These are phyloP conservation scores for Bacidia rubella DNA, from an alignment of 495 filamentous ascomycete genomes.

Conservation along the genomic window DNA sequence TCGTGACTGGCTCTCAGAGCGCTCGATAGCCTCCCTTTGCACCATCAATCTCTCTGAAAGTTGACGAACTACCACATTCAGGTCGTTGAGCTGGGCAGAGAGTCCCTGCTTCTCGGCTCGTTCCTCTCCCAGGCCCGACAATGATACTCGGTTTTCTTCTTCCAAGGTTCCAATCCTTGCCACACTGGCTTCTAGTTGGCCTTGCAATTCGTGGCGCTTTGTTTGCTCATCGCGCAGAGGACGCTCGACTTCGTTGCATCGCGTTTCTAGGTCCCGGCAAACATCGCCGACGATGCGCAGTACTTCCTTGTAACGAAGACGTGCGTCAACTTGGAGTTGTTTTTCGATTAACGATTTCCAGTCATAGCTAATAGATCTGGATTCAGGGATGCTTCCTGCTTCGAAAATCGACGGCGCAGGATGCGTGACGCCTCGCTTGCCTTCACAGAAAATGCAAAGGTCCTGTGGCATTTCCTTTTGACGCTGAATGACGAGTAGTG, in stretches of 20 bases:
- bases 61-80: too few species aligned
- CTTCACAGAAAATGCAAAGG: neutral
- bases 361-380: slow-evolving; percentile 20
- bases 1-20: slow-evolving; percentile 14
- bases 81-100: slow-evolving; percentile 18
- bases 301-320: slow-evolving; percentile 26
- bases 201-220: slow-evolving; percentile 27
- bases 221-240: slow-evolving; percentile 33
- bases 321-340: slow-evolving; percentile 25
- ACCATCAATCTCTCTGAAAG: neutral
- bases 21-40: slow-evolving; percentile 16
- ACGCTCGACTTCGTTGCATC: slow-evolving; percentile 36
- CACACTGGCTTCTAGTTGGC: slow-evolving; percentile 19
- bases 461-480: neutral
- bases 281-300: slow-evolving; percentile 35
- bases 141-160: neutral
- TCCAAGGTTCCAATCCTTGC: slow-evolving; percentile 22
- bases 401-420: slow-evolving; percentile 8
- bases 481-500: neutral
- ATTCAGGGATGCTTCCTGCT: slow-evolving; percentile 9
- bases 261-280: slow-evolving; percentile 41
- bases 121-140: too few species aligned
- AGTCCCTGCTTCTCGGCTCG: too few species aligned
- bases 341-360: slow-evolving; percentile 33
- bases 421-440: neutral